Conservation (phyloP, 2,329 filamentous ascomycete genomes). For the Cladophialophora psammophila region DNA sequence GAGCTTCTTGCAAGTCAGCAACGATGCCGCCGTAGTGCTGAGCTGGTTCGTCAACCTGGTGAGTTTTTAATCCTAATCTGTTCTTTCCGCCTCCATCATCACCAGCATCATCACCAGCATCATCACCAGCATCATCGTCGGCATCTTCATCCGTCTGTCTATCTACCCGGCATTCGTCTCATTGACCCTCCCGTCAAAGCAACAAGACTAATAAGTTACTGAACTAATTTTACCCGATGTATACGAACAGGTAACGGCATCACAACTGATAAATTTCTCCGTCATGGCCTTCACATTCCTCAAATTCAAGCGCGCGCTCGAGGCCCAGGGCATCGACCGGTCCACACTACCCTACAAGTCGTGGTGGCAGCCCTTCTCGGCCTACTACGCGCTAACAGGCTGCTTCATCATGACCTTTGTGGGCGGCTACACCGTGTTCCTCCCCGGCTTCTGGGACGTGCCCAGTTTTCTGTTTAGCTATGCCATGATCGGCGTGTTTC, state of each 20-base stretch:
- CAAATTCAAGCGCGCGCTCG: conserved; percentile 72
- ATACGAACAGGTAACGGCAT: conserved; percentile 66
- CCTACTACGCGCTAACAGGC: conserved; percentile 69
- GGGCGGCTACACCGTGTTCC: conserved; percentile 77
- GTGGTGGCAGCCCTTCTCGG: conserved; percentile 73
- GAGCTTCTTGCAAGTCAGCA: conserved; percentile 75
- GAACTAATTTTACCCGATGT: no score
- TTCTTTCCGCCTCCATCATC: not conserved
- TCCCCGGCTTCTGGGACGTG: conserved; percentile 71
- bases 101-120: not conserved
- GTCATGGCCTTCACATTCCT: conserved; percentile 75
- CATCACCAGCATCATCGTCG: not conserved
- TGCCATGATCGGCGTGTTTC: conserved; percentile 75
- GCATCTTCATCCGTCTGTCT: not conserved
- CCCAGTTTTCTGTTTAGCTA: conserved; percentile 79
- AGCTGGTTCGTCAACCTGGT: conserved; percentile 74
- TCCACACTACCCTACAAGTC: conserved; percentile 74
- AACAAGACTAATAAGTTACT: no score
- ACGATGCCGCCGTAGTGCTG: conserved; percentile 70
- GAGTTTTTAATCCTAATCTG: conserved; percentile 32
- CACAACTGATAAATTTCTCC: conserved; percentile 75
- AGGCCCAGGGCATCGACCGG: conserved; percentile 72
- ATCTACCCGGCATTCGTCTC: no score
- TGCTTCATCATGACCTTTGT: conserved; percentile 77
- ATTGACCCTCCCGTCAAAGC: no score